Evolutionary conservation across 108 stramenopile species (phyloP).

Genomic region (Pelagomonas calceolata): DNA sequence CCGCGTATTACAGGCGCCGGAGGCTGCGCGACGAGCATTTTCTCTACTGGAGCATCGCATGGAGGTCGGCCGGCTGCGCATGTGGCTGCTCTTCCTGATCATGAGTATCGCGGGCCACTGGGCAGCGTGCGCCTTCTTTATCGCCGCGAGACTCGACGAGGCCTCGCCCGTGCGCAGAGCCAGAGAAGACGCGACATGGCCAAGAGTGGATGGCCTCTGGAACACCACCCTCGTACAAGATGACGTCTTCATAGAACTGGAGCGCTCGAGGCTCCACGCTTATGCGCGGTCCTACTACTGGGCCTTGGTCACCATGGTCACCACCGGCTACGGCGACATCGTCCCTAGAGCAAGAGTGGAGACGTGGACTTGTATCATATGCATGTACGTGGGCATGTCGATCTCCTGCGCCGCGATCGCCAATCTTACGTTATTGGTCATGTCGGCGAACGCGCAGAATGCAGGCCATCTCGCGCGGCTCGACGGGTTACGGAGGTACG

Average conservation of each 20-base stretch:
- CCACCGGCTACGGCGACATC: slow-evolving; percentile 44
- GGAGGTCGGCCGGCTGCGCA: slow-evolving; percentile 28
- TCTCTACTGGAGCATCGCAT: slow-evolving; percentile 3
- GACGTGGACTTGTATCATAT: slow-evolving; percentile 32
- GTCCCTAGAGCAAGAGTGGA: slow-evolving; percentile 23
- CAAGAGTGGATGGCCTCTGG: slow-evolving; percentile 21
- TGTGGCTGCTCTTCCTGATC: slow-evolving; percentile 29
- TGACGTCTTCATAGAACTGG: not conserved
- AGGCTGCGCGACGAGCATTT: not conserved
- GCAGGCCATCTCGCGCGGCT: slow-evolving; percentile 27
- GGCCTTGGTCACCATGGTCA: slow-evolving; percentile 42
- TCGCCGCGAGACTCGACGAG: slow-evolving; percentile 19
- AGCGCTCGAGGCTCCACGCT: slow-evolving; percentile 1
- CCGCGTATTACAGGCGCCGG: not conserved
- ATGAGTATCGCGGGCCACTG: slow-evolving; percentile 42
- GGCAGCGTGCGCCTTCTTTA: slow-evolving; percentile 33
- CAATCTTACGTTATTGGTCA: slow-evolving; percentile 31
- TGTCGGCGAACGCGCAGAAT: slow-evolving; percentile 25
- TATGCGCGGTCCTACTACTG: slow-evolving; percentile 35
- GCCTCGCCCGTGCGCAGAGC: not conserved
- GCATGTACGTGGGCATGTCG: slow-evolving; percentile 36
- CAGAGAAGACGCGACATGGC: slow-evolving; percentile 23
- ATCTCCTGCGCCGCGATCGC: slow-evolving; percentile 34
- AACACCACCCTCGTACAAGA: not conserved
- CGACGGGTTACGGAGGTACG: slow-evolving; percentile 34